Evolutionary conservation across 2,329 filamentous ascomycete species (phyloP), one percentile per base, ranked within the genome.

Genomic region (Xylariaceae sp.): DNA sequence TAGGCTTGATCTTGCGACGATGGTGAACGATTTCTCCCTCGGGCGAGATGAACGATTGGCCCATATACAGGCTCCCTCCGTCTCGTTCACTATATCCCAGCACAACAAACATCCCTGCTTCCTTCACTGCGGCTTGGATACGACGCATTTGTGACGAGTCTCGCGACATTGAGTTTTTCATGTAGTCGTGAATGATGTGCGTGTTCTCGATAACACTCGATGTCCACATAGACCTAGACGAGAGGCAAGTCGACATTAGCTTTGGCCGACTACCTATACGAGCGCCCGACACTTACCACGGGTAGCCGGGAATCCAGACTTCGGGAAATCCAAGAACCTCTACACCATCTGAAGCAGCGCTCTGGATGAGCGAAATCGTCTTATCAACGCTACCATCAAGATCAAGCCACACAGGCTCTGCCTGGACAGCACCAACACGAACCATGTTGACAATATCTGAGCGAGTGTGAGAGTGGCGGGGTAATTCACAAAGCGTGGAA

Each of bases 381-480:
- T 86, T 86, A 1, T 73, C 63, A 1, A 86, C 76, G 2, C 75
- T 72, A 0, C 65, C 76, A 7, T 75, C 68, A 2, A 86, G 73
- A 59, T 87, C 78, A 7, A 86, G 71, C 81, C 82, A 86, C 1
- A 71, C 74, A 0, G 82, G 81, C 64, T 86, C 83, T 6, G 77
- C 75, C 61, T 86, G 82, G 1, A 79, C 75, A 12, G 78, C 78
- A 28, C 75, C 78, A 5, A 81, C 74, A 33, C 66, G 65, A 44
- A 66, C 47, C 31, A 45, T 64, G 10, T 48, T 28, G 22, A 28
- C 22, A 7, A 28, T 28, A 28, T 28, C 7, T 7, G 22, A 28
- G 7, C 22, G 7, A 28, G 22, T 28, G 22, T 28, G 22, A 5
- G 22, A 28, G 7, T 5, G 22, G 7, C 22, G 4, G 22, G 22